Evolutionary conservation across 1,139 yeast genomes (phyloP), one percentile per base, ranked within the genome.

Genomic region (Zygoascus meyerae): DNA sequence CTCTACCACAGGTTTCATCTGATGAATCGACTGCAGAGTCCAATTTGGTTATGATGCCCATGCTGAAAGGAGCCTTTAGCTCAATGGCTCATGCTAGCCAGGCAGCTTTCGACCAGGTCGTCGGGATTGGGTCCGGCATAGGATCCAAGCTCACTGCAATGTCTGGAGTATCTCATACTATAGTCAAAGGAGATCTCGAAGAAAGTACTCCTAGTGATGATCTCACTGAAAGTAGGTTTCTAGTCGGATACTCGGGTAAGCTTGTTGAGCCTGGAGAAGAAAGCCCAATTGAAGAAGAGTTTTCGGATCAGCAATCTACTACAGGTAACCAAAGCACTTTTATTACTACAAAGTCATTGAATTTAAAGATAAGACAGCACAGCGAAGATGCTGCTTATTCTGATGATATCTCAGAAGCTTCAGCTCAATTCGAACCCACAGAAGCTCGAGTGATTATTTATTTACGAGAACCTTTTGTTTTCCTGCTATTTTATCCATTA

Each of bases 401-500:
- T n/a, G 37, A 15, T 14, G 37, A 34, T 15, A n/a, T 7, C 17
- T 7, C 30, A 17, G 14, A 18, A 9, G 10, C 29, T 35, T 8
- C 12, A 10, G 30, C 18, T 17, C 29, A 35, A 17, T 18, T 35
- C 29, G n/a, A 18, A 18, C 11, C 29, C n/a, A 11, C 3, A 17
- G 39, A 28, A 32, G 38, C 11, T 32, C 18, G 28, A 32, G 16
- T 60, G 29, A 56, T 61, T 9, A 45, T 61, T 7, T 61, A 61
- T 41, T 49, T 57, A 30, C 49, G 64, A 21, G 48, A 59, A 3
- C 64, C 65, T 3, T 59, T 60, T 38, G 49, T 57, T 7, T 61
- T 58, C 45, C 49, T 55, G 5, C 47, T 60, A 31, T 39, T 61
- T 7, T 61, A 55, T 44, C 39, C 45, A 12, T 41, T 47, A 9